phyloP scores from a whole-genome alignment of 2,329 filamentous ascomycete genomes.

The Moelleriella libera region DNA sequence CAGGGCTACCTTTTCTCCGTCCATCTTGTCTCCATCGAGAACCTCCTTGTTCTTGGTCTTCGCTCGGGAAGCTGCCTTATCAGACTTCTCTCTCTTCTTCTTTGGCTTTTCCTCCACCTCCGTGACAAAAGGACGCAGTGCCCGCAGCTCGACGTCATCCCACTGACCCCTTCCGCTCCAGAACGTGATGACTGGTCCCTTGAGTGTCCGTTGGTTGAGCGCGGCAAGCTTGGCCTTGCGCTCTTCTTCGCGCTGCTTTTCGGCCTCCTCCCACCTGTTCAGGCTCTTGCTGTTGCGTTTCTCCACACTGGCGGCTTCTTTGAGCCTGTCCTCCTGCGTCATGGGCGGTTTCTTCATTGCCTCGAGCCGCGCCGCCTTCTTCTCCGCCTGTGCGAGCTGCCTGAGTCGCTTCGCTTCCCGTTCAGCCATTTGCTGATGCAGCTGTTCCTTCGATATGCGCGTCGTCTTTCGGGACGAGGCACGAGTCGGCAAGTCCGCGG shows the following conservation, averaged over 20 bases:
- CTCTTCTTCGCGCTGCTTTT: conserved; percentile 77
- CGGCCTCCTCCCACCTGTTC: conserved; percentile 86
- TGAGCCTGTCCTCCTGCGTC: conserved; percentile 76
- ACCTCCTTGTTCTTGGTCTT: conserved; percentile 14
- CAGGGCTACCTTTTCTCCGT: neutral
- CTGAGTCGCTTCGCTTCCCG: conserved; percentile 57
- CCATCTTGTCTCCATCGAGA: conserved; percentile 6
- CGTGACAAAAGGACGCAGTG: conserved; percentile 51
- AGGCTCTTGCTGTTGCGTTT: conserved; percentile 78
- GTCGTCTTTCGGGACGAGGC: conserved; percentile 45
- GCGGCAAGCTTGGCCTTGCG: conserved; percentile 73
- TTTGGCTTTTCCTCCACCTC: conserved; percentile 50
- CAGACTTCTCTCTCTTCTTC: conserved; percentile 32
- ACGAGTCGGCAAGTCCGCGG: conserved; percentile 40
- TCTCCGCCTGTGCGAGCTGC: conserved; percentile 54
- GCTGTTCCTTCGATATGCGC: conserved; percentile 43
- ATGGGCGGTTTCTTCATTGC: conserved; percentile 65
- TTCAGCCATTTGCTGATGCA: conserved; percentile 60
- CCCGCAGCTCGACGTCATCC: conserved; percentile 59
- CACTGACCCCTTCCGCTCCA: conserved; percentile 88
- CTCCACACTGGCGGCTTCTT: conserved; percentile 71
- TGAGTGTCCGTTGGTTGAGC: conserved; percentile 70
- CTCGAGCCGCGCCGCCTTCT: conserved; percentile 54
- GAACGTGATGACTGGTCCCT: conserved; percentile 79
- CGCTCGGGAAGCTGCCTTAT: conserved; percentile 16